A percentile compares a stretch with the other conserved stretches of the same genome.
These are phyloP conservation scores for Penicillium ochrochloron DNA, from an alignment of 495 filamentous ascomycete species.

Conservation along the genomic window DNA sequence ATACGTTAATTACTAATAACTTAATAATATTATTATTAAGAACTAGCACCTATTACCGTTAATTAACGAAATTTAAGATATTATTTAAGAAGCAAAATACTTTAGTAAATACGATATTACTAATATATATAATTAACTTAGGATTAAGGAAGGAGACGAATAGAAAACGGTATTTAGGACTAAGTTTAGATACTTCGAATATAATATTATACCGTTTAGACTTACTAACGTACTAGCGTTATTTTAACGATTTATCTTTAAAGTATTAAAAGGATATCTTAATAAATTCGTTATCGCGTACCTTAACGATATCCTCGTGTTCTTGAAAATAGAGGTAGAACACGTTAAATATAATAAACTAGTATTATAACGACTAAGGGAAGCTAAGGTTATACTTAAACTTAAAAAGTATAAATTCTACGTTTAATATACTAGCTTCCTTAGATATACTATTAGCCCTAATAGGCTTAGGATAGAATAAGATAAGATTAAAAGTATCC, in stretches of 20 bases:
- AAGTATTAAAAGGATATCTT: background rate
- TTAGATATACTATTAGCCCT: constrained; percentile 9
- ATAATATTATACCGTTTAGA: constrained; percentile 23
- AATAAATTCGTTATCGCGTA: no score
- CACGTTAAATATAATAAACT: background rate
- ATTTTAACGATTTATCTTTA: constrained; percentile 17
- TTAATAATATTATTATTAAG: constrained; percentile 35
- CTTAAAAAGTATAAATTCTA: constrained; percentile 22
- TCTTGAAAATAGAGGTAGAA: background rate
- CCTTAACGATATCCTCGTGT: background rate
- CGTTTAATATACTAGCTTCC: background rate
- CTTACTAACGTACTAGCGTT: constrained; percentile 21
- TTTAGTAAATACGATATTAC: constrained; percentile 35
- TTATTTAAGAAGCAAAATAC: constrained; percentile 25
- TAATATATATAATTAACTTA: constrained; percentile 22
- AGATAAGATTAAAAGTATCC: background rate
- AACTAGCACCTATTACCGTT: constrained; percentile 29
- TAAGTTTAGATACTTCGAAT: constrained; percentile 24
- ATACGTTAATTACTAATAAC: constrained; percentile 30
- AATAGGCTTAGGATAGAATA: background rate
- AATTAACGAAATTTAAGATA: constrained; percentile 27
- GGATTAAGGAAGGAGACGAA: constrained; percentile 22
- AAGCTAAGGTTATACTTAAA: constrained; percentile 16
- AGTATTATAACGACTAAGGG: constrained; percentile 12
- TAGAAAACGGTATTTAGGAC: constrained; percentile 27